Evolutionary conservation across 768 basidiomycete species (phyloP).

Genomic region (Pisolithus microcarpus): DNA sequence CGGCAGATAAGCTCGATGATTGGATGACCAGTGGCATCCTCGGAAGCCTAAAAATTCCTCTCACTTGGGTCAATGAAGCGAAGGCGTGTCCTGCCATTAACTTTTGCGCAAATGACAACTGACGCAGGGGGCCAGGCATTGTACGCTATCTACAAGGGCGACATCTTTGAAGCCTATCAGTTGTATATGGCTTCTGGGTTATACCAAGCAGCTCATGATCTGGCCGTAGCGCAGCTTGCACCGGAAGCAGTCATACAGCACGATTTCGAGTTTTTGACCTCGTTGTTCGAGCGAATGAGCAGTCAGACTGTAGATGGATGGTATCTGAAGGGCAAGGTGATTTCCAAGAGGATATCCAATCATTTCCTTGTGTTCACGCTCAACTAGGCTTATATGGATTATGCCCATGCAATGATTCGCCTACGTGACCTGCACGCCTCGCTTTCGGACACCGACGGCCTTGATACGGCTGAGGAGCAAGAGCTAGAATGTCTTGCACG

Average conservation of each 20-base stretch:
- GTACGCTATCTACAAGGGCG: conserved; percentile 51
- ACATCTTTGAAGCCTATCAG: conserved; percentile 69
- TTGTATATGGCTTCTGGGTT: conserved; percentile 64
- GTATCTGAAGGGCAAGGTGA: conserved; percentile 79
- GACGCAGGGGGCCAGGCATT: conserved; percentile 46
- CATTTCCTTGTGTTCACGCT: conserved; percentile 1
- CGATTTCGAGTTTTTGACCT: conserved; percentile 50
- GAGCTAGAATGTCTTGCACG: conserved; percentile 58
- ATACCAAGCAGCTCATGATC: conserved; percentile 69
- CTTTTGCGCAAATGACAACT: neutral
- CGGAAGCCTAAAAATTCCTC: conserved; percentile 74
- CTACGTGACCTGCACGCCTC: conserved; percentile 49
- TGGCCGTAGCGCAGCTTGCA: conserved; percentile 81
- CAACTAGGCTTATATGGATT: conserved; percentile 62
- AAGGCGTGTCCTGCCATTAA: conserved; percentile 38
- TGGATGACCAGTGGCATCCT: conserved; percentile 67
- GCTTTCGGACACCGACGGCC: conserved; percentile 33
- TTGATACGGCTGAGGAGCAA: conserved; percentile 39
- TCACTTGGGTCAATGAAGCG: conserved; percentile 85
- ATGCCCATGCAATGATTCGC: conserved; percentile 54
- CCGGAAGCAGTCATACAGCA: conserved; percentile 73
- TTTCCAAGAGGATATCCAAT: conserved; percentile 1
- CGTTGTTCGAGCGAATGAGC: conserved; percentile 63
- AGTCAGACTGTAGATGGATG: conserved; percentile 60
- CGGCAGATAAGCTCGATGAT: conserved; percentile 57